Percentiles rank a stretch among this genome's conserved stretches.
phyloP scores from a whole-genome alignment of 805 yeast genomes.

The Candida corydali region DNA sequence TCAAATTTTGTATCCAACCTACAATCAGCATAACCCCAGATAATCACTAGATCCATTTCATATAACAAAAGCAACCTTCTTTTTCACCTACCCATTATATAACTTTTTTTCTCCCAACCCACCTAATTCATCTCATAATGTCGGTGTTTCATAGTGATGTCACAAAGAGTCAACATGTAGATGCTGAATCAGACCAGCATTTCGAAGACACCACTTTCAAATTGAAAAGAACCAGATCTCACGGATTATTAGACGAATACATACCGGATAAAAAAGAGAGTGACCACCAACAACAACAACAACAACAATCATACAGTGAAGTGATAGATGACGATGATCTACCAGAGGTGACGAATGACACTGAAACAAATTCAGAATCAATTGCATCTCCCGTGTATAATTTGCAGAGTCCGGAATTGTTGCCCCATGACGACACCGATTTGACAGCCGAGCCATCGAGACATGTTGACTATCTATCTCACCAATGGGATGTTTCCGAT shows the following conservation, averaged over 20 bases:
- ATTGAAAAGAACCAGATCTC: constrained; percentile 74
- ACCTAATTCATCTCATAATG: no score
- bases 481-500: constrained; percentile 93
- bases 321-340: neutral
- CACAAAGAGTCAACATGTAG: constrained; percentile 61
- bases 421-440: constrained; percentile 83
- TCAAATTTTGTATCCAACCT: no score
- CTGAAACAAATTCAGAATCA: constrained; percentile 2
- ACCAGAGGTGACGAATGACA: no score
- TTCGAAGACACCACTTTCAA: constrained; percentile 68
- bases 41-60: no score
- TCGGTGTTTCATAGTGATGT: constrained; percentile 53
- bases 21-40: no score
- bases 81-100: no score
- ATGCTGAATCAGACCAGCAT: constrained; percentile 67
- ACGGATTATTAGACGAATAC: constrained; percentile 75
- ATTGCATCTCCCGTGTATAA: constrained; percentile 6
- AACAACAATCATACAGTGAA: neutral
- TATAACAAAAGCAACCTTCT: no score
- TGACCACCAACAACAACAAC: constrained; percentile 1
- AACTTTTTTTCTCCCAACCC: no score
- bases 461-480: constrained; percentile 93
- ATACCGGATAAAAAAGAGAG: constrained; percentile 29
- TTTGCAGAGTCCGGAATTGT: constrained; percentile 14
- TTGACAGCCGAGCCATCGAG: constrained; percentile 75